Conservation (phyloP, 2,329 filamentous ascomycete species). For the Atkinsonella hypoxylon region DNA sequence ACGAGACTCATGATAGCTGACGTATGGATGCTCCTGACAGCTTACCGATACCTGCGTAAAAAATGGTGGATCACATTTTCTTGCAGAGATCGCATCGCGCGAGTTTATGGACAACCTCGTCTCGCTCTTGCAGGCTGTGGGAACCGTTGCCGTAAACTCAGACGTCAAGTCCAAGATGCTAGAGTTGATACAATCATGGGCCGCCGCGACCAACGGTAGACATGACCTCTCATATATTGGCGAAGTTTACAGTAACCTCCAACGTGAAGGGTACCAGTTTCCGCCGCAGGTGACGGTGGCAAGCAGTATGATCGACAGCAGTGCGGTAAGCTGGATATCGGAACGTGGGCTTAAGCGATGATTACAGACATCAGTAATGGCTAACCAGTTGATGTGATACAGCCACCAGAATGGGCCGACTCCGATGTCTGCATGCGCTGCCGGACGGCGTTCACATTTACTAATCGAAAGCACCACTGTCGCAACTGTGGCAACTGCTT, state of each 20-base stretch:
- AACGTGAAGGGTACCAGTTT: slow-evolving; percentile 78
- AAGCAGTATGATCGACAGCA: slow-evolving; percentile 97
- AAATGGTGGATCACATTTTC: slow-evolving; percentile 92
- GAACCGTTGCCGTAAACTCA: slow-evolving; percentile 61
- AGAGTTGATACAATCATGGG: slow-evolving; percentile 89
- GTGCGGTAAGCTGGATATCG: slow-evolving; percentile 48
- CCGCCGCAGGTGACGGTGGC: slow-evolving; percentile 76
- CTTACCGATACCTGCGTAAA: slow-evolving; percentile 98
- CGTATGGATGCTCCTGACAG: slow-evolving; percentile 28
- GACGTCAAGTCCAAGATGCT: slow-evolving; percentile 86
- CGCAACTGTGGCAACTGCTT: slow-evolving; percentile 97
- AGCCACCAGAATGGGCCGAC: slow-evolving; percentile 96
- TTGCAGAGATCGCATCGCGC: slow-evolving; percentile 85
- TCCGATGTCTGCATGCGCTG: slow-evolving; percentile 99
- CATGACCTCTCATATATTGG: slow-evolving; percentile 75
- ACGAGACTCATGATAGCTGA: neutral
- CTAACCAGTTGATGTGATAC: neutral
- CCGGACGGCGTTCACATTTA: slow-evolving; percentile 89
- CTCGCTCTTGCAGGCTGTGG: slow-evolving; percentile 75
- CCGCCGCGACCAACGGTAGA: slow-evolving; percentile 74
- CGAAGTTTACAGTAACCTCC: slow-evolving; percentile 73
- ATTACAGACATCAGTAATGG: neutral
- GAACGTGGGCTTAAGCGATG: neutral
- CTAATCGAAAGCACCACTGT: slow-evolving; percentile 96
- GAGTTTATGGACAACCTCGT: slow-evolving; percentile 98